Conservation (phyloP, 2,329 filamentous ascomycete species). For the Diaporthe ilicicola region DNA sequence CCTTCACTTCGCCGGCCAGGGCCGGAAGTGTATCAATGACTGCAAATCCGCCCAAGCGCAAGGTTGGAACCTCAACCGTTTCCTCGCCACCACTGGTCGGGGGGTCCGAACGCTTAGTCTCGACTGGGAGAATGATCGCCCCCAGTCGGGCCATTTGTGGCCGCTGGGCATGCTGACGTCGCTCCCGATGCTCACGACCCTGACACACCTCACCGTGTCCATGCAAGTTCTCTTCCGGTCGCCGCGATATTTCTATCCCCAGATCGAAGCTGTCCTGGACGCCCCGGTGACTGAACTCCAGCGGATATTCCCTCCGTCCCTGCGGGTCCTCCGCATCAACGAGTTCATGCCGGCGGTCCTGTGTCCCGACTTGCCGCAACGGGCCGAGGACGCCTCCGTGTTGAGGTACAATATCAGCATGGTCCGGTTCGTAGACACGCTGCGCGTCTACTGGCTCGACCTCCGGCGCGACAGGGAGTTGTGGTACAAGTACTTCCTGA, state of each 20-base stretch:
- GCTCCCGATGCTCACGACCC: background rate
- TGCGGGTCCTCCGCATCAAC: slow-evolving; percentile 1
- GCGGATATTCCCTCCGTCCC: background rate
- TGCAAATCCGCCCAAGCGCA: background rate
- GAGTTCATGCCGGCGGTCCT: background rate
- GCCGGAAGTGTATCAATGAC: background rate
- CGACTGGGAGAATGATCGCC: background rate
- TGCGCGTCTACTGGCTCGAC: slow-evolving; percentile 7
- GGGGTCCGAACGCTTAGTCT: background rate
- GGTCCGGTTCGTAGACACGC: background rate
- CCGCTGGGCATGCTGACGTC: background rate
- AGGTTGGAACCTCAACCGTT: slow-evolving; percentile 4
- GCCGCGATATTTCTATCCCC: background rate
- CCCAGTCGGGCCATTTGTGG: background rate
- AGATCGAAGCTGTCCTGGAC: background rate
- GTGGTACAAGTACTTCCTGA: background rate
- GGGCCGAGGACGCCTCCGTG: background rate
- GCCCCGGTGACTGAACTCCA: background rate
- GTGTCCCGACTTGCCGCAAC: background rate
- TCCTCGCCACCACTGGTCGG: background rate
- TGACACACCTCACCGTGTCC: slow-evolving; percentile 12
- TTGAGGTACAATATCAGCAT: background rate
- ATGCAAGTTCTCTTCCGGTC: background rate
- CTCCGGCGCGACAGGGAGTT: background rate
- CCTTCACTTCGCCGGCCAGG: background rate